Evolutionary conservation across 768 basidiomycete genomes (phyloP).

Genomic region (Harrya chromipes): DNA sequence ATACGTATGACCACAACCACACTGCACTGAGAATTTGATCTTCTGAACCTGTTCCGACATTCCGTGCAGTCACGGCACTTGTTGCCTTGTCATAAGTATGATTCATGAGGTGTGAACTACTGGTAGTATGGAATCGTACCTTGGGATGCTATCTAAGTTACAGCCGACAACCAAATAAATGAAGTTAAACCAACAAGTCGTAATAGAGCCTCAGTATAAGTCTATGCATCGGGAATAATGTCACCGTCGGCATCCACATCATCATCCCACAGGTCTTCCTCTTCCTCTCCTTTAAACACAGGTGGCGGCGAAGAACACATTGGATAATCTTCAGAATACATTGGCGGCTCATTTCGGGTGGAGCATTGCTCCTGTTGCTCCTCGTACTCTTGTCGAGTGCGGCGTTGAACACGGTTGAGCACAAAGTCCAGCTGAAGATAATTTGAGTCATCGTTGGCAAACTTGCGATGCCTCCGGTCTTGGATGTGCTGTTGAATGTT

Average conservation of each 20-base stretch:
- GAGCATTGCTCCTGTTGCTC: conserved; percentile 25
- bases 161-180: conserved; percentile 14
- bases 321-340: conserved; percentile 19
- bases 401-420: conserved; percentile 58
- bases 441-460: conserved; percentile 73
- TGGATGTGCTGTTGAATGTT: conserved; percentile 58
- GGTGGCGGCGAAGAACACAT: conserved; percentile 21
- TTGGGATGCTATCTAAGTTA: conserved; percentile 17
- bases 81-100: too few relatives aligned
- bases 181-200: conserved; percentile 22
- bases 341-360: conserved; percentile 6
- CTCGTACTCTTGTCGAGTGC: conserved; percentile 28
- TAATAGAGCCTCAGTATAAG: conserved; percentile 2
- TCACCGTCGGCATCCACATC: conserved; percentile 21
- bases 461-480: conserved; percentile 74
- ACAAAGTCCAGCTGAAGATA: conserved; percentile 77
- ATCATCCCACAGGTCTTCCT: conserved; percentile 23
- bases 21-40: too few relatives aligned
- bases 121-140: background rate
- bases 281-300: conserved; percentile 5
- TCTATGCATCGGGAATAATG: conserved; percentile 14
- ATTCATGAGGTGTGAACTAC: too few relatives aligned
- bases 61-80: too few relatives aligned
- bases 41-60: too few relatives aligned
- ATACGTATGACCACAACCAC: too few relatives aligned